phyloP scores from a whole-genome alignment of 169 alveolate species.

The Plasmodium blacklocki region DNA sequence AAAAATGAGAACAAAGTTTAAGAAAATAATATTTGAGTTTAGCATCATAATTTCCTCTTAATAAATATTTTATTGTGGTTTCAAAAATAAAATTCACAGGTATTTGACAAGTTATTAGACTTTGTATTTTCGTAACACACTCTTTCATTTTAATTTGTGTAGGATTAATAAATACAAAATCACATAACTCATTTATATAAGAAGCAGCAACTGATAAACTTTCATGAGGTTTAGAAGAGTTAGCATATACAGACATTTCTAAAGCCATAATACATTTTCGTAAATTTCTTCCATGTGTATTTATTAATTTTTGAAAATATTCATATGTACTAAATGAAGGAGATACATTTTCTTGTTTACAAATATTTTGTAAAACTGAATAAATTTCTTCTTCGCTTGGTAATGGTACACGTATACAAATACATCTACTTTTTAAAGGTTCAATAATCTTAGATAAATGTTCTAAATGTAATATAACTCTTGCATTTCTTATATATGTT shows the following conservation, averaged over 20 bases:
- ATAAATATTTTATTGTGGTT: slow-evolving; percentile 43
- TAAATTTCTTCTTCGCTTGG: slow-evolving; percentile 89
- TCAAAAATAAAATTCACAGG: slow-evolving; percentile 71
- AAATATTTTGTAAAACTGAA: slow-evolving; percentile 28
- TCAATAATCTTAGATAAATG: slow-evolving; percentile 89
- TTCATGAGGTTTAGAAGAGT: slow-evolving; percentile 46
- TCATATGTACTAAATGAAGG: slow-evolving; percentile 13
- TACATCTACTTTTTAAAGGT: slow-evolving; percentile 96
- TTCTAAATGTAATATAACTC: slow-evolving; percentile 93
- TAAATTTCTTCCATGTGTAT: slow-evolving; percentile 53
- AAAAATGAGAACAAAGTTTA: slow-evolving; percentile 35
- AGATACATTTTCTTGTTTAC: slow-evolving; percentile 42
- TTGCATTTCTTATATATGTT: slow-evolving; percentile 91
- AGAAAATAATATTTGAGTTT: slow-evolving; percentile 45
- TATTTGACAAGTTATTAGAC: slow-evolving; percentile 60
- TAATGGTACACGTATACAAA: slow-evolving; percentile 95
- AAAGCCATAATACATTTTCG: slow-evolving; percentile 72
- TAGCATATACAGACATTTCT: slow-evolving; percentile 66
- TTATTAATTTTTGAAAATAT: slow-evolving; percentile 40
- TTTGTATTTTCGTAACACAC: slow-evolving; percentile 62
- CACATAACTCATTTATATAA: slow-evolving; percentile 57
- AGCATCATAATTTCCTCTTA: slow-evolving; percentile 24
- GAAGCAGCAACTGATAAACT: slow-evolving; percentile 47
- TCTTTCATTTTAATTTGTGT: slow-evolving; percentile 61
- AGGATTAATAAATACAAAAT: slow-evolving; percentile 57